These are phyloP conservation scores for Trametes cubensis DNA, from an alignment of 768 basidiomycete species.

Conservation along the genomic window DNA sequence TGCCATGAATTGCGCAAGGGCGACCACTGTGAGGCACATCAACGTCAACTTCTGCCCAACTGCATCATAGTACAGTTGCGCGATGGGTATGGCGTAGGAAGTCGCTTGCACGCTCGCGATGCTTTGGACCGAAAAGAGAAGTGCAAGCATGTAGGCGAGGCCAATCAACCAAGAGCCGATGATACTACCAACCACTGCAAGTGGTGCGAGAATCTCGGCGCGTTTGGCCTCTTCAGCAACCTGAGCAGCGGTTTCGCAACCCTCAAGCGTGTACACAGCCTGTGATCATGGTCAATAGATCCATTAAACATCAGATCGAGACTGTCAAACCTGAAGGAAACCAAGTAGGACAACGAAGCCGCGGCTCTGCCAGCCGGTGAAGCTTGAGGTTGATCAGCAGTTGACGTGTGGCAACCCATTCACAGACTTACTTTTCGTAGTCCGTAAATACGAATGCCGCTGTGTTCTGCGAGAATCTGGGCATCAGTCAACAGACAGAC, in stretches of 20 bases:
- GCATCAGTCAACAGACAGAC: too few species aligned
- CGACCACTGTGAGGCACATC: slow-evolving; percentile 53
- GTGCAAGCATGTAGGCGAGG: slow-evolving; percentile 58
- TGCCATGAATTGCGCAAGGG: slow-evolving; percentile 55
- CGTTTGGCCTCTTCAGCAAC: slow-evolving; percentile 61
- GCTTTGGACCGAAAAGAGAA: slow-evolving; percentile 59
- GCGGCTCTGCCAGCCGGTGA: slow-evolving; percentile 55
- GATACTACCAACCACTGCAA: slow-evolving; percentile 59
- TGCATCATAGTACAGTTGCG: slow-evolving; percentile 59
- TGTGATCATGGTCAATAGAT: slow-evolving; percentile 17
- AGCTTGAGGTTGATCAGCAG: slow-evolving; percentile 36
- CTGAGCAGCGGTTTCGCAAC: slow-evolving; percentile 66
- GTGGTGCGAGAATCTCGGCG: slow-evolving; percentile 58
- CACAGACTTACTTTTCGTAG: slow-evolving; percentile 49
- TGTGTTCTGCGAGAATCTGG: slow-evolving; percentile 42
- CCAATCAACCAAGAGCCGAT: slow-evolving; percentile 60
- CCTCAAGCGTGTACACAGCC: slow-evolving; percentile 64
- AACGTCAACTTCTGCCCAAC: slow-evolving; percentile 49
- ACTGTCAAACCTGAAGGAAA: slow-evolving; percentile 47
- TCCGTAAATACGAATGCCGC: slow-evolving; percentile 58
- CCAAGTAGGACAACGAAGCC: slow-evolving; percentile 62
- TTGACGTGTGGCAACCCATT: not conserved
- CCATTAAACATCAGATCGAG: too few species aligned
- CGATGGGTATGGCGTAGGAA: slow-evolving; percentile 58
- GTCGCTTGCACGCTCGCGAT: slow-evolving; percentile 53